Evolutionary conservation across 2,329 filamentous ascomycete species (phyloP), one percentile per base, ranked within the genome.

Genomic region (Incumbomyces lentus): DNA sequence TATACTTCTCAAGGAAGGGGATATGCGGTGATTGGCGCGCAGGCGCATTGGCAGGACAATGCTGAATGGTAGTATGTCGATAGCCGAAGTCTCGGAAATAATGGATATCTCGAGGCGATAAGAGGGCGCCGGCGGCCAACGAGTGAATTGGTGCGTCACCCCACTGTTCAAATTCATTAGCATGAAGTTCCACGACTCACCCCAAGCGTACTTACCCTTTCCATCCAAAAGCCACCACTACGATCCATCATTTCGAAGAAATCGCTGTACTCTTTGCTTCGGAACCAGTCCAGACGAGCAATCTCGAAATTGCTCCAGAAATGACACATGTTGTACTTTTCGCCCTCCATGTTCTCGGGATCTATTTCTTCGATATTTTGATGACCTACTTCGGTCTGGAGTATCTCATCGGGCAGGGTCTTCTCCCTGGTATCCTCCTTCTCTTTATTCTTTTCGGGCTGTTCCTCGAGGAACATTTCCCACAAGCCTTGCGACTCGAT

Each of bases 251-350:
- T 93, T 60, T 95, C 75, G 66, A 98, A 98, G 66, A 98, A 98
- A 55, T 95, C 92, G 58, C 94, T 84, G 64, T 98, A 98, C 62
- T 88, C 85, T 68, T 95, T 90, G 72, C 89, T 95, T 58, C 92
- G 81, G 77, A 96, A 96, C 80, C 88, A 98, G 68, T 86, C 84
- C 51, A 98, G 76, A 49, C 82, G 81, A 12, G 92, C 92, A 68
- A 98, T 98, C 67, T 98, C 92, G 57, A 98, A 98, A 66, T 98
- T 98, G 65, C 88, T 95, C 92, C 92, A 98, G 73, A 95, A 98
- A 72, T 98, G 92, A 65, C 92, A 98, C 92, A 98, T 98, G 70
- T 98, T 98, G 74, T 98, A 98, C 59, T 82, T 86, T 65, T 98
- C 92, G 53, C 88, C 87, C 63, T 96, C 90, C 92, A 98, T 98